These are phyloP conservation scores for Lasiosphaeria ovina DNA, from an alignment of 495 filamentous ascomycete genomes.

Conservation along the genomic window DNA sequence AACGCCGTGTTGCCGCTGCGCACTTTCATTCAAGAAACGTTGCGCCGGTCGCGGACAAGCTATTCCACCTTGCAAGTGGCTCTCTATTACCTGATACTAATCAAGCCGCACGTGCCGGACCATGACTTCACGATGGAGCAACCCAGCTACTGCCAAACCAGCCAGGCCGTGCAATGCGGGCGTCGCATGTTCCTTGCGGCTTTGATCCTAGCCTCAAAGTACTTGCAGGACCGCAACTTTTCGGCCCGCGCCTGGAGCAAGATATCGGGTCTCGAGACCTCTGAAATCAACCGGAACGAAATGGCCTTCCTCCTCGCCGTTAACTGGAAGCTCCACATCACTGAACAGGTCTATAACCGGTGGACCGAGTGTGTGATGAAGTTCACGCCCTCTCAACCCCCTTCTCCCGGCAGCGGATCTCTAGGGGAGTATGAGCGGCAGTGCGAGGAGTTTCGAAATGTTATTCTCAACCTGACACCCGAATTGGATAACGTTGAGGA, in stretches of 20 bases:
- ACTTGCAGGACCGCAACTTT: conserved; percentile 96
- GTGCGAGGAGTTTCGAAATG: conserved; percentile 65
- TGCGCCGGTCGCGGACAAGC: conserved; percentile 90
- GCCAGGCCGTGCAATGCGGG: conserved; percentile 88
- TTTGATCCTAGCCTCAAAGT: conserved; percentile 92
- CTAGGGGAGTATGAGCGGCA: conserved; percentile 42
- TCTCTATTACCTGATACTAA: conserved; percentile 90
- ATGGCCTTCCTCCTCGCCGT: conserved; percentile 88
- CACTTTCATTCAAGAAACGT: conserved; percentile 95
- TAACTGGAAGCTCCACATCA: conserved; percentile 91
- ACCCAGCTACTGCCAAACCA: conserved; percentile 65
- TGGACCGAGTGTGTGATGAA: conserved; percentile 92
- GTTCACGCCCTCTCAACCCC: conserved; percentile 68
- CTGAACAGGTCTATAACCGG: conserved; percentile 79
- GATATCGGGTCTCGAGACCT: conserved; percentile 86
- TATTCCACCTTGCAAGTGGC: conserved; percentile 97
- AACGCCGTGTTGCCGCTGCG: conserved; percentile 83
- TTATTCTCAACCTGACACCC: conserved; percentile 76
- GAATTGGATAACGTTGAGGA: conserved; percentile 65
- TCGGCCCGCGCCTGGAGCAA: conserved; percentile 97
- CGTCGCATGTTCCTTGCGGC: conserved; percentile 96
- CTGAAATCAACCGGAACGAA: conserved; percentile 96
- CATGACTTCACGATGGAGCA: conserved; percentile 86
- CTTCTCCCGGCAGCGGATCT: conserved; percentile 52
- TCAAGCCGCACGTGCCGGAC: conserved; percentile 84